Percentiles rank a stretch among this genome's conserved stretches.
Evolutionary conservation across 257 asterid genomes (phyloP).

Genomic region (Penstemon davidsonii): DNA sequence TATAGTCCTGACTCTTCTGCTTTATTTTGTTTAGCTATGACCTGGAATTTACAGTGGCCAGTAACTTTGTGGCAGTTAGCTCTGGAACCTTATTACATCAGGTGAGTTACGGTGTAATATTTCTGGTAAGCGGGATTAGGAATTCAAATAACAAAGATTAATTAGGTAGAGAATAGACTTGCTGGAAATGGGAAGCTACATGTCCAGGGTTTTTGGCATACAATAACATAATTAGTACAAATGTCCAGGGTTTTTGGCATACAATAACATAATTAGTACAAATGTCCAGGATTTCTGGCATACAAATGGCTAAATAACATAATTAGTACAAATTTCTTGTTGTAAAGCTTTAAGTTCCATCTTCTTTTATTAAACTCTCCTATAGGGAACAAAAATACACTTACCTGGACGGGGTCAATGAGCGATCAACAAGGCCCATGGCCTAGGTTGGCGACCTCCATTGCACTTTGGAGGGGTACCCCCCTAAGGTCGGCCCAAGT

Average conservation of each 20-base stretch:
- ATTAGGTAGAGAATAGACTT: slow-evolving; percentile 16
- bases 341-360: background rate
- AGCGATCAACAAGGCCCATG: slow-evolving; percentile 9
- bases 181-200: background rate
- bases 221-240: background rate
- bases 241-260: slow-evolving; percentile 4
- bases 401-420: slow-evolving; percentile 30
- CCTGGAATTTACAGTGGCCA: slow-evolving; percentile 94
- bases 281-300: background rate
- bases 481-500: slow-evolving; percentile 23
- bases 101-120: slow-evolving; percentile 46
- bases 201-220: slow-evolving; percentile 4
- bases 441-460: slow-evolving; percentile 32
- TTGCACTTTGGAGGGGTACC: slow-evolving; percentile 22
- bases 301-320: slow-evolving; percentile 3
- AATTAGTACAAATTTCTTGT: background rate
- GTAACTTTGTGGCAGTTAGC: slow-evolving; percentile 86
- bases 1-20: slow-evolving; percentile 30
- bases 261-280: background rate
- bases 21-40: slow-evolving; percentile 66
- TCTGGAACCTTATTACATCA: slow-evolving; percentile 91
- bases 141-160: background rate
- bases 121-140: slow-evolving; percentile 8
- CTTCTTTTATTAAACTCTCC: background rate
- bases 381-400: slow-evolving; percentile 12